Base-by-base conservation (phyloP, 441 rosid genomes). In the Jatropha multifida region DNA sequence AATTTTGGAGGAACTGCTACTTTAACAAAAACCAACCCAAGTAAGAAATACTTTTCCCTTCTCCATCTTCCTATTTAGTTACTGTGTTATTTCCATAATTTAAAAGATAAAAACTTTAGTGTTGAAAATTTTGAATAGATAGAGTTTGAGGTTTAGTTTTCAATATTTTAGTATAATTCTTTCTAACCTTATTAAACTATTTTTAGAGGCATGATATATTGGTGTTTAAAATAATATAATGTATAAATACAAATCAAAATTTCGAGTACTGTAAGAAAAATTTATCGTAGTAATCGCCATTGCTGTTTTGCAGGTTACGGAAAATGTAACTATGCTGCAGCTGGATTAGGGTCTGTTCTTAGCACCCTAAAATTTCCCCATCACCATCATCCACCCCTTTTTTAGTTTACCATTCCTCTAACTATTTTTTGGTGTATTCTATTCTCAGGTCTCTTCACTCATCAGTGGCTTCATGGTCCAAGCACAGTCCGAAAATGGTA, bases 1-100 rank as follows among this genome's bases (percentile, higher is more conserved):
- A 89, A 91, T 76, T 94, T 94, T 7, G 98, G 97, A 71, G 97
- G 97, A 70, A 90, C 97, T 41, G 97, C 97, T 14, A 46, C 76
- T 17, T 41, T 90, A 44, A 87, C 89, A 15, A 91, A 82, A 61
- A 41, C 26, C 32, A 78, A 94, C 69, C 97, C 98, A 2, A 92
- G 98, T 94, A 90, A 15, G 12, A 51, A 55, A 18, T 4, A 48
- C 4, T 6, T 12, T 4, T n/a, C 12, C 41, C 59, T 10, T 5
- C 7, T 0, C 27, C 68, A 15, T 44, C 7, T 20, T 37, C 41
- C 10, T 68, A 14, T 5, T 66, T 12, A 68, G 4, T 46, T 52
- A 5, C 4, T 62, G 62, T 74, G 68, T 60, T 56, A 20, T 23
- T 52, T 9, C 37, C 38, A 10, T 11, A 32, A 32, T 32, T 32